phyloP scores from a whole-genome alignment of 1,284 basidiomycete genomes.

The Cryptococcus jaspeensis region DNA sequence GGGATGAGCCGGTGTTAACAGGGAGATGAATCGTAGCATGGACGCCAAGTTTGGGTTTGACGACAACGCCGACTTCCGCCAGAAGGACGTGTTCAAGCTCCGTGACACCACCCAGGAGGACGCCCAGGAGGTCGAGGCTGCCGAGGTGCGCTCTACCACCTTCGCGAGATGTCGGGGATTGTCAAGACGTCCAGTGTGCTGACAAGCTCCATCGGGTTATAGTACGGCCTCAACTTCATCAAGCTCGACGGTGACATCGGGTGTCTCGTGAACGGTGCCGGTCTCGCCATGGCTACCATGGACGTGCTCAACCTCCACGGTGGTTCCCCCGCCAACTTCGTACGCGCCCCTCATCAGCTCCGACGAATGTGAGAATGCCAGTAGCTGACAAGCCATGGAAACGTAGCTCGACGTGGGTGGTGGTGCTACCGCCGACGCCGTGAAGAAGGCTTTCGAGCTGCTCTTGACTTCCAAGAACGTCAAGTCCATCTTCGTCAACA shows the following conservation, averaged over 20 bases:
- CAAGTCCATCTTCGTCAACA: constrained; percentile 99
- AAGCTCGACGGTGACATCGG: constrained; percentile 98
- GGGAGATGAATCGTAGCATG: constrained; percentile 64
- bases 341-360: constrained; percentile 16
- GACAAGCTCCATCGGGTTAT: constrained; percentile 54
- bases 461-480: constrained; percentile 86
- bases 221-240: constrained; percentile 96
- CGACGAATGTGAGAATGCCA: background rate
- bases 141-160: constrained; percentile 40
- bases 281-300: constrained; percentile 99
- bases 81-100: constrained; percentile 83
- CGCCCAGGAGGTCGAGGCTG: constrained; percentile 91
- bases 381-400: background rate
- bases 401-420: constrained; percentile 85
- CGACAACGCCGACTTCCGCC: constrained; percentile 98
- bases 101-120: constrained; percentile 96
- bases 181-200: background rate
- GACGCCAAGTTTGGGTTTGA: constrained; percentile 99
- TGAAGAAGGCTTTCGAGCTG: constrained; percentile 99
- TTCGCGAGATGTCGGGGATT: too few species aligned
- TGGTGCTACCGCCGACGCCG: constrained; percentile 95
- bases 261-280: constrained; percentile 97
- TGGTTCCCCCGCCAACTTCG: constrained; percentile 90
- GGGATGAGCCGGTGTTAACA: background rate
- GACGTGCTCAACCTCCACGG: constrained; percentile 95